Conservation (phyloP, 164 flowering plant genomes). For the Platanus orientalis region DNA sequence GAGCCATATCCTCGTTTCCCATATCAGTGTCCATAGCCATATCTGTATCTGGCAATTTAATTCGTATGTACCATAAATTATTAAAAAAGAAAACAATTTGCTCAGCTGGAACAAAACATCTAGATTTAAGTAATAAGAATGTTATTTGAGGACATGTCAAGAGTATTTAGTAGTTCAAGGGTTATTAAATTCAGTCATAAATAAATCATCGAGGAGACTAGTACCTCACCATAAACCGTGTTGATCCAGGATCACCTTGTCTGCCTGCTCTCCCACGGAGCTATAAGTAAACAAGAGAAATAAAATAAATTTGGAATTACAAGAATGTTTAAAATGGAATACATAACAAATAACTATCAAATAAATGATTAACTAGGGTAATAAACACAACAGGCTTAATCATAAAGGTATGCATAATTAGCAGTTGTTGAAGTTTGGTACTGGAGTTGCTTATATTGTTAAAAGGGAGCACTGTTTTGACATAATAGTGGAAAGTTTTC, state of each 20-base stretch:
- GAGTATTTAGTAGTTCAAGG: background rate
- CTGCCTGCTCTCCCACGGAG: slow-evolving; percentile 99
- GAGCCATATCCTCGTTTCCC: too few species aligned
- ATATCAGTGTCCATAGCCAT: too few species aligned
- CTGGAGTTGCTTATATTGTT: too few species aligned
- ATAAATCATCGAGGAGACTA: background rate
- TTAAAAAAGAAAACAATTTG: too few species aligned
- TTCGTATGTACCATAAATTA: too few species aligned
- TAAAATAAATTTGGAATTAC: background rate
- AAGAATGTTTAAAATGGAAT: background rate
- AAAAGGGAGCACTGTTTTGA: too few species aligned
- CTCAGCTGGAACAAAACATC: too few species aligned
- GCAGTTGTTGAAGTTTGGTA: too few species aligned
- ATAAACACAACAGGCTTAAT: background rate
- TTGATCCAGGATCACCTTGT: slow-evolving; percentile 99
- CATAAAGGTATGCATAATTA: background rate
- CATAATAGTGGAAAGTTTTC: too few species aligned
- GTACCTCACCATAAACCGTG: slow-evolving; percentile 98
- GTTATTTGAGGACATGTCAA: background rate
- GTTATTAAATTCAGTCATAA: background rate
- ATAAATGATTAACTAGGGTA: background rate
- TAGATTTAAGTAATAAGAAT: background rate
- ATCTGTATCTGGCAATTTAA: too few species aligned
- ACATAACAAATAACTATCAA: background rate
- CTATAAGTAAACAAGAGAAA: slow-evolving; percentile 28